Base-by-base conservation (phyloP, 2,329 filamentous ascomycete species). In the Chaetomium sp. region DNA sequence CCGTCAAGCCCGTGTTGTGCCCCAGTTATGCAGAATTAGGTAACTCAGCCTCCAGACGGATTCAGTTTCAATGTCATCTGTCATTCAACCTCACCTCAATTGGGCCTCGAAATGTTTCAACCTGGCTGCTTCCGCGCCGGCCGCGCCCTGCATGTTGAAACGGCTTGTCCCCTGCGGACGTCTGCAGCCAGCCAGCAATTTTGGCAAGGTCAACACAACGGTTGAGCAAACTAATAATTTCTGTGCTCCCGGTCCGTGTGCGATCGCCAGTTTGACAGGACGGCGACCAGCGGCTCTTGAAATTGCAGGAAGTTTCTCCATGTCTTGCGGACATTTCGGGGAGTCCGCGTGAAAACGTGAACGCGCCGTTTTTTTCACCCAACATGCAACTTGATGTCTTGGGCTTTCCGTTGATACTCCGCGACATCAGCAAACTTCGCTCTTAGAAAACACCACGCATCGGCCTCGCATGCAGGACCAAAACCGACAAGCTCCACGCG, bases 21-120 rank as follows among this genome's bases (percentile, higher is more conserved):
- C 46, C 36, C 50, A 37, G n/a, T 11, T 38, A 8, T 48, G 44
- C 54, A 52, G 44, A n/a, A 37, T 27, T 27, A 27, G 19, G 19
- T 27, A 27, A 27, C 45, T 14, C 7, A 37, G 45, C 45, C 45
- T 48, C 33, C 12, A 36, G 37, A 44, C 35, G 38, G 42, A 38
- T 40, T 27, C 27, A 2, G 49, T 53, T 53, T 36, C 49, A 41
- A 45, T 12, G n/a, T 36, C 40, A 27, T n/a, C n/a, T 35, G 41
- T 37, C 19, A 27, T 14, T n/a, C 34, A 42, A 10, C 11, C 11
- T 7, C 14, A 9, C 9, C 43, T 32, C 6, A 8, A 37, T 43
- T 27, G 4, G 12, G 42, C 11, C 42, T 45, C 36, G 44, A 12
- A 35, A 19, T 48, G 55, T 57, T 57, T 57, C 55, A 49, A 55